A percentile compares a stretch with the other conserved stretches of the same genome.
These are phyloP conservation scores for Mycena pura DNA, from an alignment of 768 basidiomycete genomes.

Conservation along the genomic window DNA sequence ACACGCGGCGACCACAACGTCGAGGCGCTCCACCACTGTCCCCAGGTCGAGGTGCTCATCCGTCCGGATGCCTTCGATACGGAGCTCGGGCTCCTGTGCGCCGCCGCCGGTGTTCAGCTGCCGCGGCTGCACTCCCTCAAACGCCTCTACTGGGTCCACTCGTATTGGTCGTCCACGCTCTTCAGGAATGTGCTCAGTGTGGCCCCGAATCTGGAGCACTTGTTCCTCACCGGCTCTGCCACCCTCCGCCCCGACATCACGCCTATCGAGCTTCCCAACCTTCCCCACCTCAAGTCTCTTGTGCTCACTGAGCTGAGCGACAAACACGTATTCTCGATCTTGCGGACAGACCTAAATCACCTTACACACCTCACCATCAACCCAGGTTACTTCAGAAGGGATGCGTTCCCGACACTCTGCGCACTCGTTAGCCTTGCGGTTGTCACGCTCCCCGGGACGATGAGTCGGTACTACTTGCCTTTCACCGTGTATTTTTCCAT, in stretches of 20 bases:
- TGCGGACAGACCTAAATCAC: too few species aligned
- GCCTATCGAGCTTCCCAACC: neutral
- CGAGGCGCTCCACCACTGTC: neutral
- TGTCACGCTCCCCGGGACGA: too few species aligned
- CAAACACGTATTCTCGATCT: neutral
- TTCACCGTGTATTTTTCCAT: neutral
- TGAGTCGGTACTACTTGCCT: too few species aligned
- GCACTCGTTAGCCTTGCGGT: too few species aligned
- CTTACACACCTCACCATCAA: too few species aligned
- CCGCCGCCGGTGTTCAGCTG: neutral
- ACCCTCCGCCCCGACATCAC: neutral
- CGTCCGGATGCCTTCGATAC: slow-evolving; percentile 16
- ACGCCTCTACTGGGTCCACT: slow-evolving; percentile 16
- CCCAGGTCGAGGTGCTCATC: slow-evolving; percentile 5
- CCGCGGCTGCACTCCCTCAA: neutral
- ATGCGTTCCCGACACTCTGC: too few species aligned
- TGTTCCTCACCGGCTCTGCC: neutral
- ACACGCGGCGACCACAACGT: slow-evolving; percentile 16
- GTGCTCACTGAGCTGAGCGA: neutral
- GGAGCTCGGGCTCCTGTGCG: neutral
- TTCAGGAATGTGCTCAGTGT: slow-evolving; percentile 3
- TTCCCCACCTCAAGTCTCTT: neutral
- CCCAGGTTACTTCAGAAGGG: too few species aligned
- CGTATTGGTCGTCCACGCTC: neutral
- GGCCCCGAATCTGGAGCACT: slow-evolving; percentile 12